These are phyloP conservation scores for Plasmodium gonderi DNA, from an alignment of 169 alveolate species.

Conservation along the genomic window DNA sequence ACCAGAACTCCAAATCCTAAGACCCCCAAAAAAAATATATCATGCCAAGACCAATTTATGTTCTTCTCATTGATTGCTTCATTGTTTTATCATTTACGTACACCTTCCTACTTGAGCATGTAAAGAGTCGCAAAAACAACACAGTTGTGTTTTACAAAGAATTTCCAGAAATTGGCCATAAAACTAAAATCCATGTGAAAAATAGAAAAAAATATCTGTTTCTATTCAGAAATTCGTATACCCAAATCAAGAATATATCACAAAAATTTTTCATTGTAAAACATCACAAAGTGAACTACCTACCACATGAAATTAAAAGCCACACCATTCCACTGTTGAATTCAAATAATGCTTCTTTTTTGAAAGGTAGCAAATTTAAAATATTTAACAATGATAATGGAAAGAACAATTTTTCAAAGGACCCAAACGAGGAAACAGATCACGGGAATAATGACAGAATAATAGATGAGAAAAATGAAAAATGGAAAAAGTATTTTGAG, in stretches of 20 bases:
- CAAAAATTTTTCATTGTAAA: background rate
- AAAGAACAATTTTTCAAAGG: background rate
- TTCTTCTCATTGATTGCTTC: conserved; percentile 26
- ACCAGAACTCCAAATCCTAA: background rate
- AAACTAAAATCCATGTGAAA: background rate
- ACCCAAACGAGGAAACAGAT: background rate
- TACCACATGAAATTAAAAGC: background rate
- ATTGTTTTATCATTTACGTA: conserved; percentile 18
- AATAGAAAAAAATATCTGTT: conserved; percentile 30
- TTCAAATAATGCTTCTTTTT: background rate
- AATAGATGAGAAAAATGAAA: background rate
- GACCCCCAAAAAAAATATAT: conserved; percentile 14
- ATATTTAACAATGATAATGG: background rate
- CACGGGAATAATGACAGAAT: background rate
- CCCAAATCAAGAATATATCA: conserved; percentile 4
- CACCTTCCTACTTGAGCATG: conserved; percentile 35
- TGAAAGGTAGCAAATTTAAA: conserved; percentile 4
- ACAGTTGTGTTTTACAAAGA: background rate
- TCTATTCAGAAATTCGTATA: background rate
- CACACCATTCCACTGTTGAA: background rate
- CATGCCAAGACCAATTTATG: conserved; percentile 53
- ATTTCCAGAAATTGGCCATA: background rate
- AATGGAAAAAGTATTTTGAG: conserved; percentile 42
- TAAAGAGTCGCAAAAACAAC: conserved; percentile 20
- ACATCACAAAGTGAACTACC: background rate